These are phyloP conservation scores for Massarina eburnea DNA, from an alignment of 2,329 filamentous ascomycete genomes.

Conservation along the genomic window DNA sequence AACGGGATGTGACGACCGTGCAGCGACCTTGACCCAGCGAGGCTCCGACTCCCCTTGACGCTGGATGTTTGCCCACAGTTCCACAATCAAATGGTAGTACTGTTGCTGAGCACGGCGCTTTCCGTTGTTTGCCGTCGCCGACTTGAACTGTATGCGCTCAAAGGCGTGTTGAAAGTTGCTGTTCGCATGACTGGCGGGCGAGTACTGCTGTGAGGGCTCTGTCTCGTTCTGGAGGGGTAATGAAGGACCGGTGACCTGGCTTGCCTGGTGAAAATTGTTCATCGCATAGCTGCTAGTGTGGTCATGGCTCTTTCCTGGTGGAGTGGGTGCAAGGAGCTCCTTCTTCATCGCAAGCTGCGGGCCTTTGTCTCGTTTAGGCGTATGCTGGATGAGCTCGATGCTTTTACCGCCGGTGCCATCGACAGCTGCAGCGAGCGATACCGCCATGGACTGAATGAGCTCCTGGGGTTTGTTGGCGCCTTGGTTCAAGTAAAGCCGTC, in stretches of 20 bases:
- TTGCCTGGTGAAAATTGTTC: constrained; percentile 40
- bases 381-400: constrained; percentile 87
- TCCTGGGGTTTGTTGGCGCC: constrained; percentile 49
- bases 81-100: constrained; percentile 87
- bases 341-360: constrained; percentile 75
- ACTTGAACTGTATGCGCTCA: constrained; percentile 92
- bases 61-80: constrained; percentile 51
- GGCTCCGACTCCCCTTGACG: constrained; percentile 28
- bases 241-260: constrained; percentile 39
- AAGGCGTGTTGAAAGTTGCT: constrained; percentile 62
- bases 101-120: constrained; percentile 88
- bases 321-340: constrained; percentile 67
- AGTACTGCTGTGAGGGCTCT: constrained; percentile 35
- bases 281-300: constrained; percentile 42
- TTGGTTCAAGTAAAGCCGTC: constrained; percentile 60
- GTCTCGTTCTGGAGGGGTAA: constrained; percentile 46
- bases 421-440: constrained; percentile 82
- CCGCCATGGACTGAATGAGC: constrained; percentile 73
- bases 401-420: constrained; percentile 73
- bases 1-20: constrained; percentile 39
- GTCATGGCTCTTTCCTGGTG: constrained; percentile 53
- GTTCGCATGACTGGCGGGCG: constrained; percentile 35
- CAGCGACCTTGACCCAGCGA: constrained; percentile 41
- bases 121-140: constrained; percentile 90
- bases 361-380: constrained; percentile 87